Percentiles rank a stretch among this genome's conserved stretches.
Conservation (phyloP, 305 asterid genomes). For the Fraxinus velutina region DNA sequence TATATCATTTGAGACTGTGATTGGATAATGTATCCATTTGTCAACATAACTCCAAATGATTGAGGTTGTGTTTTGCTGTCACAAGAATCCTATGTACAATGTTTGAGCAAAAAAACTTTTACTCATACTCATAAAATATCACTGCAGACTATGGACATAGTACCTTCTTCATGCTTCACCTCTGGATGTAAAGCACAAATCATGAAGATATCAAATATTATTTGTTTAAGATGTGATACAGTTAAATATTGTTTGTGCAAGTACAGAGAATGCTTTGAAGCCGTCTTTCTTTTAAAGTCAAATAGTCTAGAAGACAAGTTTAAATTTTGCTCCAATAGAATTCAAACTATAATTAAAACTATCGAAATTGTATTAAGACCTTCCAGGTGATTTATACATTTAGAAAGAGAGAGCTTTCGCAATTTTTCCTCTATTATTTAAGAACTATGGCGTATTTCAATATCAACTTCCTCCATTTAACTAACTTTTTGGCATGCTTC, state of each 20-base stretch:
- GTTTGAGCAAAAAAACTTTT: background rate
- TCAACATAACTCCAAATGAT: background rate
- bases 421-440: background rate
- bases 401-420: background rate
- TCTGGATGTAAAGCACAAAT: background rate
- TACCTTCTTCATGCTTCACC: background rate
- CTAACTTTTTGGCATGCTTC: background rate
- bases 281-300: constrained; percentile 9
- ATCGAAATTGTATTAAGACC: background rate
- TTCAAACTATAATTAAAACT: background rate
- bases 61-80: background rate
- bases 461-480: background rate
- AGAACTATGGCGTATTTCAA: background rate
- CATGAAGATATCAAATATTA: background rate
- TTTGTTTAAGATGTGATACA: background rate
- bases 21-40: constrained; percentile 9
- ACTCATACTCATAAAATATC: background rate
- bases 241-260: background rate
- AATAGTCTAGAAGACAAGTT: background rate
- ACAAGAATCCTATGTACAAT: background rate
- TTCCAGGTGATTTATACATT: background rate
- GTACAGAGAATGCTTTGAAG: constrained; percentile 3
- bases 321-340: background rate
- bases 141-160: background rate
- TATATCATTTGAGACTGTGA: constrained; percentile 13